Conservation (phyloP, 805 yeast genomes). For the Candida ponderosae region DNA sequence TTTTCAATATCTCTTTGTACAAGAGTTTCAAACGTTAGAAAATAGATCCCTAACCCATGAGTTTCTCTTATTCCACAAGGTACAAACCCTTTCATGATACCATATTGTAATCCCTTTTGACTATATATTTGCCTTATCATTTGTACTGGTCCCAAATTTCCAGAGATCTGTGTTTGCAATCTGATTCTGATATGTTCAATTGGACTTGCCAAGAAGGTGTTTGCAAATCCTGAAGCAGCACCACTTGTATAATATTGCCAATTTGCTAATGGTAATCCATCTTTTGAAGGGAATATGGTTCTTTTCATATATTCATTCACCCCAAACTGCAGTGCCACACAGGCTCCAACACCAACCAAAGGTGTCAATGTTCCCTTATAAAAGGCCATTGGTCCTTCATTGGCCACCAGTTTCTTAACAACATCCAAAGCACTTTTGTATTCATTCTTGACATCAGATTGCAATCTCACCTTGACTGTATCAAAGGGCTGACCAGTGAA, state of each 20-base stretch:
- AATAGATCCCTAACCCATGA: constrained; percentile 84
- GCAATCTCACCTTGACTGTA: constrained; percentile 88
- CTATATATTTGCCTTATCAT: constrained; percentile 51
- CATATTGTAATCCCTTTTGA: constrained; percentile 42
- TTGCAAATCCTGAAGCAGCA: constrained; percentile 86
- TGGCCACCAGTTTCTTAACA: constrained; percentile 55
- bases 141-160: constrained; percentile 69
- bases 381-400: constrained; percentile 83
- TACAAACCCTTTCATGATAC: constrained; percentile 70
- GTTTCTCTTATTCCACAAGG: constrained; percentile 84
- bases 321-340: constrained; percentile 94
- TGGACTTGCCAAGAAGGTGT: constrained; percentile 84
- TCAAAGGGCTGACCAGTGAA: constrained; percentile 95
- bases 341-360: constrained; percentile 92
- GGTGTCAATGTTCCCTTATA: constrained; percentile 95
- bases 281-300: constrained; percentile 39
- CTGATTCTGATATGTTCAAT: constrained; percentile 94
- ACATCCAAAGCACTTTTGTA: constrained; percentile 74
- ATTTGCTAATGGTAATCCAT: constrained; percentile 34
- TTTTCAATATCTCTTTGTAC: constrained; percentile 55
- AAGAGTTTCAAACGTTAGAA: constrained; percentile 84
- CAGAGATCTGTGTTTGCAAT: constrained; percentile 75
- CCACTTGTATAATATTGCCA: constrained; percentile 78
- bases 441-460: constrained; percentile 74
- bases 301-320: constrained; percentile 94